Evolutionary conservation across 2,329 filamentous ascomycete species (phyloP).

Genomic region (Penicillium thymicola): DNA sequence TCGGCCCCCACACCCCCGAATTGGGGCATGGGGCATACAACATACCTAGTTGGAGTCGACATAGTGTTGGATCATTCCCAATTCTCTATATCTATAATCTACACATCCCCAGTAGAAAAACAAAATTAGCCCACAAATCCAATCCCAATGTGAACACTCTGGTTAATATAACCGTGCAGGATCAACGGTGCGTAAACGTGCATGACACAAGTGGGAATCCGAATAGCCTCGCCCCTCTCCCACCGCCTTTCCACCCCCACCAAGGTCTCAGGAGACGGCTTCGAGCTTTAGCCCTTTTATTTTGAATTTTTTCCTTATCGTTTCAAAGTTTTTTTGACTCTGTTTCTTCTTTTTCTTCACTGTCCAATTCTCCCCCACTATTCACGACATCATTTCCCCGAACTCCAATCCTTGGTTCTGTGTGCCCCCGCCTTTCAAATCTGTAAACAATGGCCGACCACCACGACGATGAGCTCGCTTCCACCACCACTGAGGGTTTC

Average conservation of each 20-base stretch:
- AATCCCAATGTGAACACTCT: neutral
- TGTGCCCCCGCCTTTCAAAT: conserved; percentile 17
- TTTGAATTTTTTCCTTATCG: neutral
- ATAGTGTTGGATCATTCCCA: neutral
- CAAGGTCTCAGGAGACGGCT: conserved; percentile 23
- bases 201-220: conserved; percentile 12
- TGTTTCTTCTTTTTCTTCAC: neutral
- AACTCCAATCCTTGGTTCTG: conserved; percentile 11
- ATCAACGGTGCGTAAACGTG: neutral
- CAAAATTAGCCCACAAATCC: neutral
- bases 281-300: conserved; percentile 3
- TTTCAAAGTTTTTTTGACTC: neutral
- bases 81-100: neutral
- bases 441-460: conserved; percentile 61
- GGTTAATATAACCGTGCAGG: conserved; percentile 11
- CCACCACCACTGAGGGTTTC: conserved; percentile 90
- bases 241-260: conserved; percentile 34
- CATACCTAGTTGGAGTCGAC: neutral
- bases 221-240: conserved; percentile 29
- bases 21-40: neutral
- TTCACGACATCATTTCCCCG: neutral
- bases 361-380: neutral
- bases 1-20: conserved; percentile 1
- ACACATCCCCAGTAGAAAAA: neutral
- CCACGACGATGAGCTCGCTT: conserved; percentile 76